Conservation (phyloP, 495 filamentous ascomycete genomes). For the Penicillium arizonense region DNA sequence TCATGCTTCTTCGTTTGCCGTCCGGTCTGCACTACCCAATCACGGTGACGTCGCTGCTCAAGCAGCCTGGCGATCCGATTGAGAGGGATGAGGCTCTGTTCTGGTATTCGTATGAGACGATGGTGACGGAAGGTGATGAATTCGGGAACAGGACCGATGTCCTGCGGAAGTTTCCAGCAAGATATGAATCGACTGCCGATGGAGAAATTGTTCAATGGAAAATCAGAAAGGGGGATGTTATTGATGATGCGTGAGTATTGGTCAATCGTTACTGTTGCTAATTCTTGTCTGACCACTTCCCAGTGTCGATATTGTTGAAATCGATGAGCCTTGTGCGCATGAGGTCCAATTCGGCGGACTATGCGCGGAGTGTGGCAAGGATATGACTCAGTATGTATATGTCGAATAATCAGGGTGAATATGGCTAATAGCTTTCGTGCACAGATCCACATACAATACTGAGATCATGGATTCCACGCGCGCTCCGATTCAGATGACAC, state of each 20-base stretch:
- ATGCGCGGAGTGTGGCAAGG: constrained; percentile 90
- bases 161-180: constrained; percentile 65
- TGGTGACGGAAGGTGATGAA: constrained; percentile 69
- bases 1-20: constrained; percentile 54
- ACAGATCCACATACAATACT: constrained; percentile 58
- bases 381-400: constrained; percentile 78
- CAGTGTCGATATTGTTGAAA: constrained; percentile 63
- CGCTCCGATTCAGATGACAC: constrained; percentile 88
- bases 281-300: constrained; percentile 13
- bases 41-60: constrained; percentile 84
- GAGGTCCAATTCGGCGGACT: constrained; percentile 86
- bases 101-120: constrained; percentile 78
- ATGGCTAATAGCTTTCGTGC: not conserved
- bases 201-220: constrained; percentile 76
- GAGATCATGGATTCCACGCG: constrained; percentile 64
- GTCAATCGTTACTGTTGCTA: not conserved
- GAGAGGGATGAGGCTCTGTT: constrained; percentile 73
- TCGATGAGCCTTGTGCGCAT: constrained; percentile 91
- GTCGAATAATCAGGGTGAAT: not conserved
- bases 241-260: constrained; percentile 48
- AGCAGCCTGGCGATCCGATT: constrained; percentile 70
- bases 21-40: constrained; percentile 82
- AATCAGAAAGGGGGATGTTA: constrained; percentile 67
- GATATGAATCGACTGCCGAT: constrained; percentile 80
- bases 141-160: constrained; percentile 65